Percentiles rank a stretch among this genome's conserved stretches.
Conservation (phyloP, 306 rosid species). For the Dicorynia guianensis region DNA sequence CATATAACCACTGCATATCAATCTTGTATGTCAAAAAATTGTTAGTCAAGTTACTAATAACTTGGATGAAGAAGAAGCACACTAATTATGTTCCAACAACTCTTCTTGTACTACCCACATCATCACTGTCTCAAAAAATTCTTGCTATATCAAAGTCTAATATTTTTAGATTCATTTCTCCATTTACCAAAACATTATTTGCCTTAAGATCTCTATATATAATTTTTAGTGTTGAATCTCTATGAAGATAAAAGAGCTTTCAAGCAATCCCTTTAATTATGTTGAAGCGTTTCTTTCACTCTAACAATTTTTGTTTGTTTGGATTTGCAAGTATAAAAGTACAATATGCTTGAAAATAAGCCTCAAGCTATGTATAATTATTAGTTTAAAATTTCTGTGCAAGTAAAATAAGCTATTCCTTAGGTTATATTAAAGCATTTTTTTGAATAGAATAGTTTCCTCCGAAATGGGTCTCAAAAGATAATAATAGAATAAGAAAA, state of each 20-base stretch:
- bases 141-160: background rate
- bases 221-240: constrained; percentile 5
- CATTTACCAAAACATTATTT: background rate
- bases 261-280: background rate
- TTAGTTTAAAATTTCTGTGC: no score
- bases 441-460: no score
- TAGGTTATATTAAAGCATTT: no score
- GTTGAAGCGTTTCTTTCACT: constrained; percentile 1
- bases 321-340: background rate
- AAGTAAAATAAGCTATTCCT: no score
- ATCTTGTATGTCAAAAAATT: no score
- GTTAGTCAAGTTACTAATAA: no score
- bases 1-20: constrained; percentile 18
- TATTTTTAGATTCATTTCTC: constrained; percentile 18
- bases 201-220: constrained; percentile 18
- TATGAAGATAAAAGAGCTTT: background rate
- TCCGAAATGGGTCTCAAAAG: no score
- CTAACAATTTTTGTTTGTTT: background rate
- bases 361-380: no score
- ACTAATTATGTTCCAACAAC: background rate
- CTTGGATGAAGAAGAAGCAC: background rate
- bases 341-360: no score
- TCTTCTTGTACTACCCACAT: background rate
- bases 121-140: background rate
- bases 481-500: no score